phyloP scores from a whole-genome alignment of 2,329 filamentous ascomycete genomes.

The Colletotrichum sansevieriae region DNA sequence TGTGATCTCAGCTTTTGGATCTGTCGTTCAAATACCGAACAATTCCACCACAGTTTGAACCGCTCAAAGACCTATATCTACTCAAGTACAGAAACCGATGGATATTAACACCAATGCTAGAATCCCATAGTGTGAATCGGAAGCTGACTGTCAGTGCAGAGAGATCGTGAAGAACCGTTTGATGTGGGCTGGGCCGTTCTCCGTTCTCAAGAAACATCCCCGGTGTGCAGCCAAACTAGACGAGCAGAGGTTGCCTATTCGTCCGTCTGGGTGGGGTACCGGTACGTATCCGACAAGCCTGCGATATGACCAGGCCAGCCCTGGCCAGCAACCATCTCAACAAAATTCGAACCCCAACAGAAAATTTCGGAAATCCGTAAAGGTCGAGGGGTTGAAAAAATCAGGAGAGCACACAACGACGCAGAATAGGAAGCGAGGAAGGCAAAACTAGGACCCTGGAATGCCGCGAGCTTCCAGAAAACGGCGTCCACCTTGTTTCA shows the following conservation, averaged over 20 bases:
- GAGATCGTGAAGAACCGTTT: neutral
- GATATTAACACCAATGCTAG: neutral
- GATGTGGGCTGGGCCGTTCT: neutral
- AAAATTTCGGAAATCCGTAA: conserved; percentile 26
- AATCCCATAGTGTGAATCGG: neutral
- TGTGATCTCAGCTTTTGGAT: conserved; percentile 15
- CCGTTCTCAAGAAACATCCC: conserved; percentile 21
- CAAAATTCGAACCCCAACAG: conserved; percentile 39
- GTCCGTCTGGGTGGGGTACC: conserved; percentile 22
- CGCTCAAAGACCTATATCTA: neutral
- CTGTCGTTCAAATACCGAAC: conserved; percentile 10
- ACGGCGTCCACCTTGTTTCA: conserved; percentile 39
- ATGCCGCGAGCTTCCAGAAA: conserved; percentile 40
- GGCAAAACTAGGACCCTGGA: conserved; percentile 22
- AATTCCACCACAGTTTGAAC: conserved; percentile 5
- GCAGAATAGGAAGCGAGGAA: conserved; percentile 21
- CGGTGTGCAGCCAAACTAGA: neutral
- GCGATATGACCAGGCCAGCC: conserved; percentile 35
- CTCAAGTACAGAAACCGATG: neutral
- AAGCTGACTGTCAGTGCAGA: neutral
- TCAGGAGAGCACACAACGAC: conserved; percentile 12
- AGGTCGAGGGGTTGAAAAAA: neutral
- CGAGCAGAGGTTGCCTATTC: conserved; percentile 15
- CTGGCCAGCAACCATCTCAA: conserved; percentile 38
- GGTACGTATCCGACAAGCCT: conserved; percentile 34